Base-by-base conservation (phyloP, 345 rosid species). In the Physaria fendleri region DNA sequence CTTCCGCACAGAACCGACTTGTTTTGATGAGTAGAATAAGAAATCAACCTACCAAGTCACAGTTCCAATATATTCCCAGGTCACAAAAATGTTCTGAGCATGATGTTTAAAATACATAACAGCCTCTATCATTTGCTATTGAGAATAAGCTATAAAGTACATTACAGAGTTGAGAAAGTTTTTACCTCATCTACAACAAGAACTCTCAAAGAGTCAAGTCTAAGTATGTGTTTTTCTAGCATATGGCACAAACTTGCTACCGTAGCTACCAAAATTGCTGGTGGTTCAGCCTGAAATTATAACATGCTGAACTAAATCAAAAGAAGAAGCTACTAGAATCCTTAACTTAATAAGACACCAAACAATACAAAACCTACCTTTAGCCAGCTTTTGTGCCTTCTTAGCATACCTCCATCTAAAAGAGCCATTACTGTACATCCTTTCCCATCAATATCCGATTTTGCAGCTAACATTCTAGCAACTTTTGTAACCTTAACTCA, bases 131-230 rank as follows among this genome's bases (percentile, higher is more conserved):
- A 50, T 24, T n/a, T 7, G 14, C 44, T 14, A 37, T 9, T 42
- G 33, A 57, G 34, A 27, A 64, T 24, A 23, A 55, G 16, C 13
- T 18, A 2, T 14, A n/a, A 33, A 41, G 10, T 17, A 24, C 2
- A 39, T 24, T 5, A 27, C 67, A 28, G 10, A 16, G 21, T 25
- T 15, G 20, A 68, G 13, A 49, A 24, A 35, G 2, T 10, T 15
- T 37, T 69, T 84, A 88, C 96, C 90, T 92, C 98, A 56, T 92
- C 98, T 23, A 92, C 71, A 59, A 92, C 90, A 81, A 92, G 79
- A 56, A 82, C 85, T 49, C 21, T 76, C 69, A 92, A 45, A 6
- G 85, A 62, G 38, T 85, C 90, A 56, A 88, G 93, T 76, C 79
- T 88, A 65, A 92, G 65, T 38, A 80, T 61, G 30, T 75, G 82